A percentile compares a stretch with the other conserved stretches of the same genome.
Conservation (phyloP, 129 eudicot genomes). For the Kitagawia praeruptora region DNA sequence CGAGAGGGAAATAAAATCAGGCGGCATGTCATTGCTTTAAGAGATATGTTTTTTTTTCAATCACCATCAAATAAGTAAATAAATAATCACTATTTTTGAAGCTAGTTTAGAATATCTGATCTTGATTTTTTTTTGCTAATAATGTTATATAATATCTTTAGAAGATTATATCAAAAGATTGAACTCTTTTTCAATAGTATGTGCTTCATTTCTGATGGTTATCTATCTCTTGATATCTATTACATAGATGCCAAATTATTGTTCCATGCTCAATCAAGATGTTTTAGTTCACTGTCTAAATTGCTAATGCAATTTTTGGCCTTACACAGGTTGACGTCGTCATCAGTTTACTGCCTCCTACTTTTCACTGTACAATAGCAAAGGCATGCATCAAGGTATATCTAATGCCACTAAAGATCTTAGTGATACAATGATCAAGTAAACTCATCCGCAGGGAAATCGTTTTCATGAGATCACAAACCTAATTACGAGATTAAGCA, state of each 20-base stretch:
- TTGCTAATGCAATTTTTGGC: conserved; percentile 16
- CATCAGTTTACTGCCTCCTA: conserved; percentile 90
- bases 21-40: background rate
- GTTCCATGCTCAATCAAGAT: background rate
- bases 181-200: background rate
- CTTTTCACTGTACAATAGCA: conserved; percentile 68
- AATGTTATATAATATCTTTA: background rate
- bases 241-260: background rate
- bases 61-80: background rate
- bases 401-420: background rate
- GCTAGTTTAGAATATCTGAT: background rate
- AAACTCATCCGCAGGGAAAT: background rate
- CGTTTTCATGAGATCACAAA: background rate
- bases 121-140: background rate
- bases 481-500: background rate
- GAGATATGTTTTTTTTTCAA: background rate
- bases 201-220: background rate
- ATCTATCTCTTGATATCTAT: background rate
- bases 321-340: conserved; percentile 75
- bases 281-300: background rate
- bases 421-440: background rate
- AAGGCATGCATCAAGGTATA: conserved; percentile 76
- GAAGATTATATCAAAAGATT: background rate
- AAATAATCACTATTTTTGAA: background rate
- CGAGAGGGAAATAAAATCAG: background rate